Evolutionary conservation across 345 rosid genomes (phyloP).

Genomic region (Draba incana): DNA sequence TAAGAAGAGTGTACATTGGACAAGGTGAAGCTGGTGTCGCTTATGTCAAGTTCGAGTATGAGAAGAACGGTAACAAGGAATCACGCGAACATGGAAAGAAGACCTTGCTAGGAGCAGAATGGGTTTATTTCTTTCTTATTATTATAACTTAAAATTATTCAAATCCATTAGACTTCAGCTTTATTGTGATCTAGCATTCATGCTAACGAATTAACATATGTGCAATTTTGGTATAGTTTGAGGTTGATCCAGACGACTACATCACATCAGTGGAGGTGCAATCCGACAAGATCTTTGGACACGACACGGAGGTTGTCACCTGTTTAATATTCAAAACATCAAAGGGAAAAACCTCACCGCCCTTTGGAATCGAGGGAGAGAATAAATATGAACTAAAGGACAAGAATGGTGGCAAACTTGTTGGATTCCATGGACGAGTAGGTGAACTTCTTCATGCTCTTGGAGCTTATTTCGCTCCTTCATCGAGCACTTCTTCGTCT

Average conservation of each 20-base stretch:
- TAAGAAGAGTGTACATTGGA: conserved; percentile 40
- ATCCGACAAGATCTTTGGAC: conserved; percentile 36
- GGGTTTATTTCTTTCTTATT: conserved; percentile 14
- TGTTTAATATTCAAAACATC: conserved; percentile 39
- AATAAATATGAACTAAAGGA: conserved; percentile 38
- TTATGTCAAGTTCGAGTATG: conserved; percentile 41
- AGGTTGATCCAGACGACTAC: conserved; percentile 41
- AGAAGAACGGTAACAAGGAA: conserved; percentile 27
- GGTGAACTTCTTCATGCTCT: conserved; percentile 40
- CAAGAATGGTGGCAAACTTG: conserved; percentile 30
- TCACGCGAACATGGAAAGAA: conserved; percentile 37
- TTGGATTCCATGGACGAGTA: conserved; percentile 42
- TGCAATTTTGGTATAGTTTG: conserved; percentile 34
- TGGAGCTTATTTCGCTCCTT: conserved; percentile 39
- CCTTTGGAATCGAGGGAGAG: conserved; percentile 34
- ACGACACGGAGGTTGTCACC: conserved; percentile 31
- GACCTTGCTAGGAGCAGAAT: conserved; percentile 36
- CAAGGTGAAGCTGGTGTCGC: conserved; percentile 43
- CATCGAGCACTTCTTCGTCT: background rate
- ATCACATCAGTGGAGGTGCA: conserved; percentile 42
- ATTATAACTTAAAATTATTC: background rate
- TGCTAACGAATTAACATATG: background rate
- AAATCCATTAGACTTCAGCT: background rate
- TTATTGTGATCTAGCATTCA: background rate
- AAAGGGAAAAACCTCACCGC: conserved; percentile 32